A percentile compares a stretch with the other conserved stretches of the same genome.
Conservation (phyloP, 2,329 filamentous ascomycete genomes). For the Cordyceps pruinosa region DNA sequence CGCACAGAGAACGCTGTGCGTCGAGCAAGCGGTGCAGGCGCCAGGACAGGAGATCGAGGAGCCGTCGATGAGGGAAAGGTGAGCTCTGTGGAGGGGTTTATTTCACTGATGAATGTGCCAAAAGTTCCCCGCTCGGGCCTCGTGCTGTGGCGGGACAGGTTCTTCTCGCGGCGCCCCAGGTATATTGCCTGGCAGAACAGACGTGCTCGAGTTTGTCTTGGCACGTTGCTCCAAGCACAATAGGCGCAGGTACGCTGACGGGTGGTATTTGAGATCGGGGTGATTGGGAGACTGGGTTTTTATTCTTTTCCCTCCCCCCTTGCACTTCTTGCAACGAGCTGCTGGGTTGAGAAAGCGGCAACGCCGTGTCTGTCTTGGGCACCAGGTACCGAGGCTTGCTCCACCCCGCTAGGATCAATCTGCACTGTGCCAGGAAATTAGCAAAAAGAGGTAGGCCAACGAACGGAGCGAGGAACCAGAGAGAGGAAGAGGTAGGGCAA, state of each 20-base stretch:
- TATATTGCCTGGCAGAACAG: not conserved
- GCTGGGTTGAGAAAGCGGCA: not conserved
- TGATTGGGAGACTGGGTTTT: not conserved
- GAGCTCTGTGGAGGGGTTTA: slow-evolving; percentile 8
- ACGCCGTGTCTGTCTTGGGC: too few species aligned
- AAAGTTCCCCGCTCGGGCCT: slow-evolving; percentile 13
- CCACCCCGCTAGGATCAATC: slow-evolving; percentile 1
- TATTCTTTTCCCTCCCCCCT: not conserved
- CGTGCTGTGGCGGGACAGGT: slow-evolving; percentile 9
- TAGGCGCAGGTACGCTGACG: not conserved
- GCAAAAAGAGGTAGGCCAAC: not conserved
- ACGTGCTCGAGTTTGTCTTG: not conserved
- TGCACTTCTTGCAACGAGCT: not conserved
- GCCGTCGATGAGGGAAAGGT: not conserved
- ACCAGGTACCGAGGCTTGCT: too few species aligned
- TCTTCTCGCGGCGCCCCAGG: not conserved
- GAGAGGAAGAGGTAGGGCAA: too few species aligned
- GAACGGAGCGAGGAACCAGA: not conserved
- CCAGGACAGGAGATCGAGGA: not conserved
- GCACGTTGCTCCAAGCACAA: too few species aligned
- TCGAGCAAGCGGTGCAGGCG: slow-evolving; percentile 1
- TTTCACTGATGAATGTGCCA: slow-evolving; percentile 2
- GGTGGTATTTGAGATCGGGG: not conserved
- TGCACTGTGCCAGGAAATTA: not conserved
- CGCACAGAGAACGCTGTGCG: not conserved